Evolutionary conservation across 768 basidiomycete genomes (phyloP), one percentile per base, ranked within the genome.

Genomic region (Leccinum sublutescens): DNA sequence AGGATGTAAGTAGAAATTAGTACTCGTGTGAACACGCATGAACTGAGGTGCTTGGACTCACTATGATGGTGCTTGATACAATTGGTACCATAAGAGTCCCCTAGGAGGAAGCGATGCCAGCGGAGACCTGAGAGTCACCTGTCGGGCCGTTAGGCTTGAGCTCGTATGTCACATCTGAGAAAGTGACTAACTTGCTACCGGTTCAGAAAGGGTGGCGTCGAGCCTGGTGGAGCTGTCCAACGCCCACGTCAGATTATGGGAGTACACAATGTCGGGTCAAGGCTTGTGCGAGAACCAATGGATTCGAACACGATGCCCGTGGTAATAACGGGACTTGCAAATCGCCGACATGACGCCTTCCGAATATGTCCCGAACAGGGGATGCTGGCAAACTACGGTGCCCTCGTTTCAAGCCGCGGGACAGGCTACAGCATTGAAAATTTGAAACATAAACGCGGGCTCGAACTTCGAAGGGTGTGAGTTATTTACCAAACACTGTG

Each of bases 241-340:
- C 11, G 27, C 47, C 33, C 33, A 33, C 33, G 33, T 23, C 14
- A 48, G 27, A 27, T 50, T 51, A 27, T 50, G 62, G 48, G 29
- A 33, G 48, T 21, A 33, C 51, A 14, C 9, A 15, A 58, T 36
- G 50, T 57, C 40, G 51, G 33, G 36, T 58, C 29, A 50, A 23
- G 40, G 47, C 25, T 10, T 19, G 52, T 36, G 53, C 23, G 31
- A 52, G 50, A 54, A 33, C 52, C 31, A 33, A 19, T 33, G 9
- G 31, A 40, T n/a, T 19, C 27, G 25, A 31, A 52, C 59, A 34
- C 33, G 52, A 34, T 29, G 57, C 51, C 29, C 43, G 58, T 66
- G 59, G 64, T 49, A 60, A 62, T 38, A 49, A 58, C 69, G 67
- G 70, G 58, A 31, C 58, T 1, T 50, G 10, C 55, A 21, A 67